These are phyloP conservation scores for Triticum aestivum DNA, from an alignment of 176 grass and related monocot species.

Conservation along the genomic window IWGSC_CS_RefSeq_v2.1 NC_057812.1:695363402-695363901, in stretches of 20 bases:
- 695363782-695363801: too few species aligned
- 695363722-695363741: background rate
- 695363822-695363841: too few species aligned
- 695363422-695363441: too few species aligned
- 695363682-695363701: constrained; percentile 45
- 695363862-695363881: too few species aligned
- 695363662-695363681: constrained; percentile 56
- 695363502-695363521: background rate
- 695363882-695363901: too few species aligned
- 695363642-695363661: constrained; percentile 8
- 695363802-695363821: too few species aligned
- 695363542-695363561: background rate
- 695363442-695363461: background rate
- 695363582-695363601: background rate
- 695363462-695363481: background rate
- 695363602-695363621: background rate
- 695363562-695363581: background rate
- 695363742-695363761: too few species aligned
- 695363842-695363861: too few species aligned
- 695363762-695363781: too few species aligned
- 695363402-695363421: too few species aligned
- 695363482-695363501: background rate
- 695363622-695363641: background rate
- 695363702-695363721: constrained; percentile 20
- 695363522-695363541: background rate